A percentile compares a stretch with the other conserved stretches of the same genome.
Evolutionary conservation across 805 yeast genomes (phyloP).

Genomic region (Maudiozyma serrabonitensis): DNA sequence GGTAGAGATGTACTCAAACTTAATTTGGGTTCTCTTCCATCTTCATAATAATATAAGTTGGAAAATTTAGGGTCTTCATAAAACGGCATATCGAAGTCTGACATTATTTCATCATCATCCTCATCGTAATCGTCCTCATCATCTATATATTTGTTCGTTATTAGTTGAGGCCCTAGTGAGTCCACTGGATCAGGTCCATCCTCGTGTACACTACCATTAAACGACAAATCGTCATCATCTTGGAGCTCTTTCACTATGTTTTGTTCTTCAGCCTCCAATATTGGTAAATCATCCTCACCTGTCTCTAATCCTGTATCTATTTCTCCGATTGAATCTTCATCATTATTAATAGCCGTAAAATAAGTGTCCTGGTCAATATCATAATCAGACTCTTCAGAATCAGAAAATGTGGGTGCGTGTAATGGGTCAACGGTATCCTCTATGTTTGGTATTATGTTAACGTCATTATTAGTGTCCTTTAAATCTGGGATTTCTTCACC

Average conservation of each 20-base stretch:
- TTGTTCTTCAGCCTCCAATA: constrained; percentile 26
- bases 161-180: constrained; percentile 2
- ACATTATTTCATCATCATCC: constrained; percentile 27
- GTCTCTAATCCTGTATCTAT: constrained; percentile 26
- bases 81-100: constrained; percentile 32
- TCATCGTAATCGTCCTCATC: constrained; percentile 26
- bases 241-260: constrained; percentile 24
- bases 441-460: not conserved
- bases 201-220: constrained; percentile 28
- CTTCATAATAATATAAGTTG: constrained; percentile 25
- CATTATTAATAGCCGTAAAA: constrained; percentile 22
- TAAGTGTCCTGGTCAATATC: constrained; percentile 27
- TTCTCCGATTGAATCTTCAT: constrained; percentile 28
- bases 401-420: constrained; percentile 25
- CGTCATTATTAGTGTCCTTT: not conserved
- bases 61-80: constrained; percentile 34
- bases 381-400: constrained; percentile 29
- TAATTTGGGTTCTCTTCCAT: constrained; percentile 25
- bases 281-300: constrained; percentile 26
- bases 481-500: constrained; percentile 42
- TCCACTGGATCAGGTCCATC: constrained; percentile 26
- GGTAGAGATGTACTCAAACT: constrained; percentile 28
- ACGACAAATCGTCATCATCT: constrained; percentile 25
- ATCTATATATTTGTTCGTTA: constrained; percentile 10
- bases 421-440: constrained; percentile 14